phyloP scores from a whole-genome alignment of 192 early-diverging fungal genomes.

The Kickxella alabastrina region DNA sequence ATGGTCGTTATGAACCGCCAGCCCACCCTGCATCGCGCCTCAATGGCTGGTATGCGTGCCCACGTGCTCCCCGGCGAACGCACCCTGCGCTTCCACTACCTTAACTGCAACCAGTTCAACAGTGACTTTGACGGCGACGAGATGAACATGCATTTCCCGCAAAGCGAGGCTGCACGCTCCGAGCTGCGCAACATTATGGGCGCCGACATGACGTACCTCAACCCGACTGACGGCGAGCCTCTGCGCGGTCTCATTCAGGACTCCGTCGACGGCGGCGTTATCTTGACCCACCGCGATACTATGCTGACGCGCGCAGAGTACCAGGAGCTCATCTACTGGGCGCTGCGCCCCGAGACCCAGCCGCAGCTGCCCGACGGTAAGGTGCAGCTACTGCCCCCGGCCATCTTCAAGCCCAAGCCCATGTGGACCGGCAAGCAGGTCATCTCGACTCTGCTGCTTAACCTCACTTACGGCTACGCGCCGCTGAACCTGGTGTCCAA shows the following conservation, averaged over 20 bases:
- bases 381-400: slow-evolving; percentile 81
- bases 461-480: slow-evolving; percentile 73
- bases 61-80: slow-evolving; percentile 93
- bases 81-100: slow-evolving; percentile 99
- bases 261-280: slow-evolving; percentile 95
- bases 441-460: slow-evolving; percentile 86
- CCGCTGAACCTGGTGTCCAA: slow-evolving; percentile 87
- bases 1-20: slow-evolving; percentile 97
- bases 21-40: slow-evolving; percentile 98
- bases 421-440: slow-evolving; percentile 99
- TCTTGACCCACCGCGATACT: slow-evolving; percentile 83
- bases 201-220: slow-evolving; percentile 94
- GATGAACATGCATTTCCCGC: slow-evolving; percentile 99
- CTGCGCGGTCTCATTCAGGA: slow-evolving; percentile 98
- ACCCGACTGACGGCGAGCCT: slow-evolving; percentile 94
- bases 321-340: slow-evolving; percentile 89
- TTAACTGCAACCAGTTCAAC: slow-evolving; percentile 87
- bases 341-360: slow-evolving; percentile 67
- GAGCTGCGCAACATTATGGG: slow-evolving; percentile 95
- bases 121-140: slow-evolving; percentile 99
- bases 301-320: slow-evolving; percentile 87
- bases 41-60: slow-evolving; percentile 97
- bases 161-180: slow-evolving; percentile 93
- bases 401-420: slow-evolving; percentile 78
- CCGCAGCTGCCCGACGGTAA: slow-evolving; percentile 59